A percentile compares a stretch with the other conserved stretches of the same genome.
These are phyloP conservation scores for Sporothrix brasiliensis DNA, from an alignment of 2,329 filamentous ascomycete genomes.

Conservation along the genomic window DNA sequence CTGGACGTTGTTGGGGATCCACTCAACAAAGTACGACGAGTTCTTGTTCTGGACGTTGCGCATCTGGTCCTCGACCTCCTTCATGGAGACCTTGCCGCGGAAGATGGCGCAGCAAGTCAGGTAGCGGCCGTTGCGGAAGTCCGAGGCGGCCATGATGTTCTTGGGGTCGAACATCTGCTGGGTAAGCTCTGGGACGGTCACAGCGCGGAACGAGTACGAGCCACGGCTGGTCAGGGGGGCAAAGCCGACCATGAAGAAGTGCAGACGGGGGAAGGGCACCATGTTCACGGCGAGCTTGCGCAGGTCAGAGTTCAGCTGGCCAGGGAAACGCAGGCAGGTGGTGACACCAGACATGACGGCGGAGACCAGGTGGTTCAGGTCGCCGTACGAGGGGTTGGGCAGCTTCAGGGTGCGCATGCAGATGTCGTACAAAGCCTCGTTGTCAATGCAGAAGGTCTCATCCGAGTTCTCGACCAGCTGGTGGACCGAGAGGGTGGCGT, in stretches of 20 bases:
- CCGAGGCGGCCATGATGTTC: slow-evolving; percentile 99
- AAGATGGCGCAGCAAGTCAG: slow-evolving; percentile 99
- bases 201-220: slow-evolving; percentile 93
- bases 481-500: slow-evolving; percentile 97
- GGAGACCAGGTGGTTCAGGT: slow-evolving; percentile 98
- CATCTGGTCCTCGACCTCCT: slow-evolving; percentile 99
- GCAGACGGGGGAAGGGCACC: slow-evolving; percentile 99
- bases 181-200: slow-evolving; percentile 96
- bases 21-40: slow-evolving; percentile 98
- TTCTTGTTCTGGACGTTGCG: slow-evolving; percentile 99
- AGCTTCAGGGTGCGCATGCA: slow-evolving; percentile 99
- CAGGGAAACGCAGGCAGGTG: slow-evolving; percentile 97
- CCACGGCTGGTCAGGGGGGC: slow-evolving; percentile 88
- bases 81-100: slow-evolving; percentile 99
- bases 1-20: slow-evolving; percentile 99
- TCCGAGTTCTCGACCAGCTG: slow-evolving; percentile 99
- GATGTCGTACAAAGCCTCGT: slow-evolving; percentile 99
- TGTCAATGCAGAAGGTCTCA: slow-evolving; percentile 99
- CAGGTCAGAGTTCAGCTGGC: slow-evolving; percentile 99
- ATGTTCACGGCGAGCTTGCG: slow-evolving; percentile 99
- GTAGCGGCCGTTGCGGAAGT: slow-evolving; percentile 99
- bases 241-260: slow-evolving; percentile 99
- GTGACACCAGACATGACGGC: slow-evolving; percentile 99
- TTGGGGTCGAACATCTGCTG: slow-evolving; percentile 99
- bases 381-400: slow-evolving; percentile 95